Percentiles rank a stretch among this genome's conserved stretches.
Evolutionary conservation across 768 basidiomycete genomes (phyloP).

Genomic region (Pulveroboletus sp.): DNA sequence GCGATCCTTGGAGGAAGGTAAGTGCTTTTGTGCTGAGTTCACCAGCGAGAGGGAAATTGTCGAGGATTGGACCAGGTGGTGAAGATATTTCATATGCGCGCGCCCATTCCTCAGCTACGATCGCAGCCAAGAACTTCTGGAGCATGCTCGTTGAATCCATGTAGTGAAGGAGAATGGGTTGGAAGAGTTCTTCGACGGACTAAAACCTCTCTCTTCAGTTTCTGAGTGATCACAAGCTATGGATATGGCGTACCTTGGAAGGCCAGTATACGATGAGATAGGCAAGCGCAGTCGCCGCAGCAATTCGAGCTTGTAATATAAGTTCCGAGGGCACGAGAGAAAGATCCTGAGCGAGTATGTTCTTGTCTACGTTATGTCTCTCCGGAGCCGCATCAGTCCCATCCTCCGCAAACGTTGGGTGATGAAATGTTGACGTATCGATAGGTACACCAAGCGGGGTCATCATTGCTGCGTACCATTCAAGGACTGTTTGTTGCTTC

Average conservation of each 20-base stretch:
- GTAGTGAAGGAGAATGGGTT: conserved; percentile 73
- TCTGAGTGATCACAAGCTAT: not conserved
- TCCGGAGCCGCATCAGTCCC: conserved; percentile 45
- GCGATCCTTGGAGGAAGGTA: conserved; percentile 64
- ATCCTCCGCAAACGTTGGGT: conserved; percentile 47
- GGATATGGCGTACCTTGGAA: conserved; percentile 36
- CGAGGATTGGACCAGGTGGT: conserved; percentile 41
- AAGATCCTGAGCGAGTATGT: conserved; percentile 87
- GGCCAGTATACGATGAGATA: conserved; percentile 67
- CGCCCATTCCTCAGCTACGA: conserved; percentile 92
- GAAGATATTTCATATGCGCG: conserved; percentile 41
- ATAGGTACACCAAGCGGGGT: conserved; percentile 82
- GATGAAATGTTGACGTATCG: conserved; percentile 65
- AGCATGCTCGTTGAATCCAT: conserved; percentile 86
- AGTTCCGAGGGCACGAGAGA: conserved; percentile 73
- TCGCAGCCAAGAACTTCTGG: conserved; percentile 81
- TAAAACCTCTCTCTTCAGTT: conserved; percentile 13
- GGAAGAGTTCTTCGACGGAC: conserved; percentile 61
- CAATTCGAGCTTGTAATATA: conserved; percentile 74
- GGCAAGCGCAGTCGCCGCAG: conserved; percentile 74
- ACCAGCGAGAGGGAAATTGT: conserved; percentile 54
- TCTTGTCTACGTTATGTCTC: conserved; percentile 93
- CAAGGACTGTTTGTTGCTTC: conserved; percentile 56
- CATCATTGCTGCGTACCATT: conserved; percentile 88
- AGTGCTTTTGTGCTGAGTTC: conserved; percentile 68